phyloP scores from a whole-genome alignment of 129 eudicot species.

The Ambrosia trifida region DNA sequence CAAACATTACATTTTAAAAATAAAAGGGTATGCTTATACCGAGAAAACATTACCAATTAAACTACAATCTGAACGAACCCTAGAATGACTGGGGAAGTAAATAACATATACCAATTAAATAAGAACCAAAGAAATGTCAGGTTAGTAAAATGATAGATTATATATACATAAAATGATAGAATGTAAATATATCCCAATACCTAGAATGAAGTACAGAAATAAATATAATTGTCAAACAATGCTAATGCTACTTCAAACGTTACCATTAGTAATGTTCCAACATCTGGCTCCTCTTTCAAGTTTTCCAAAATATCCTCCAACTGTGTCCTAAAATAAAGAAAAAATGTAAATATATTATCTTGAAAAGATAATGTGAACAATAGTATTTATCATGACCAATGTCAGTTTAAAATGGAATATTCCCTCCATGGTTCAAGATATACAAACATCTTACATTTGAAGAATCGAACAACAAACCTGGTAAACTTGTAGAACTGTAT shows the following conservation, averaged over 20 bases:
- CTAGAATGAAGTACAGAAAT: constrained; percentile 6
- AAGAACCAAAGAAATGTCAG: not conserved
- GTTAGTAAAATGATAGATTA: not conserved
- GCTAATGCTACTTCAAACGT: constrained; percentile 25
- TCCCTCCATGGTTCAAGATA: not conserved
- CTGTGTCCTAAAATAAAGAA: too few relatives aligned
- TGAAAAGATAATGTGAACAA: too few relatives aligned
- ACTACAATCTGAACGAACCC: constrained; percentile 17
- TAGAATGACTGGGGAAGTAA: not conserved
- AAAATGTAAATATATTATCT: too few relatives aligned
- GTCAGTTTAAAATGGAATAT: constrained; percentile 13
- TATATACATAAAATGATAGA: not conserved
- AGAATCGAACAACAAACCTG: constrained; percentile 48
- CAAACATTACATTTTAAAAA: constrained; percentile 1
- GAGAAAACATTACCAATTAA: not conserved
- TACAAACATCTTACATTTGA: constrained; percentile 1
- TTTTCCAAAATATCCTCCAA: constrained; percentile 66
- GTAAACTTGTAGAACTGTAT: constrained; percentile 99
- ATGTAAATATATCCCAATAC: constrained; percentile 3
- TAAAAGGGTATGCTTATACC: not conserved
- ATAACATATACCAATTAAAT: not conserved
- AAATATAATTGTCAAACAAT: constrained; percentile 1
- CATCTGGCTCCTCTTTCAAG: too few relatives aligned
- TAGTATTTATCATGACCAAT: not conserved
- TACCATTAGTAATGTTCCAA: constrained; percentile 81